A percentile compares a stretch with the other conserved stretches of the same genome.
Evolutionary conservation across 1,284 basidiomycete genomes (phyloP).

Genomic region (Pascua guehoae): DNA sequence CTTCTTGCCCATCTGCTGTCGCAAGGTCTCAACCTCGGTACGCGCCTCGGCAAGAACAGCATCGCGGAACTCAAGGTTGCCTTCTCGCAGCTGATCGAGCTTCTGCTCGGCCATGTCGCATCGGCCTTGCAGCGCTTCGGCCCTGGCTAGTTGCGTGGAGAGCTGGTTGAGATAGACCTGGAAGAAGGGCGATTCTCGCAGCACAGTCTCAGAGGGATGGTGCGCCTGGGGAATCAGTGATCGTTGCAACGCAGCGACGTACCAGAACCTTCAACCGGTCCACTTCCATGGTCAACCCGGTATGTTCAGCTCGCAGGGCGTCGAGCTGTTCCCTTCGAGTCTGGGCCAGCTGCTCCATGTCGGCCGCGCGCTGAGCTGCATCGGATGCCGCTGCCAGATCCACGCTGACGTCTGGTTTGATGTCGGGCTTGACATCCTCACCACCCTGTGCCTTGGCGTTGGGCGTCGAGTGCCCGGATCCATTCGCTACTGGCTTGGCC

Average conservation of each 20-base stretch:
- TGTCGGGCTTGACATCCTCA: neutral
- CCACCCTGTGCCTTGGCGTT: conserved; percentile 43
- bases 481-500: conserved; percentile 56
- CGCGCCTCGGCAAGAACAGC: conserved; percentile 33
- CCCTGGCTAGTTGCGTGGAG: conserved; percentile 27
- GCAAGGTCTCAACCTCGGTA: conserved; percentile 36
- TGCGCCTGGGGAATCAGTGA: conserved; percentile 21
- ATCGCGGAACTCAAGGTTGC: conserved; percentile 41
- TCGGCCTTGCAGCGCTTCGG: conserved; percentile 30
- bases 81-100: conserved; percentile 35
- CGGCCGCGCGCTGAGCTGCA: conserved; percentile 27
- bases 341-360: conserved; percentile 33
- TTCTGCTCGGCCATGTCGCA: conserved; percentile 33
- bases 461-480: conserved; percentile 51
- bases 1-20: conserved; percentile 54
- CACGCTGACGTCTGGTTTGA: neutral
- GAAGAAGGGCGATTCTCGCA: conserved; percentile 43
- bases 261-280: conserved; percentile 33
- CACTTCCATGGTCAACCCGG: conserved; percentile 32
- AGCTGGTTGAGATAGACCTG: conserved; percentile 43
- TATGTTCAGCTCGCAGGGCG: conserved; percentile 28
- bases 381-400: conserved; percentile 1
- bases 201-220: conserved; percentile 34
- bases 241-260: conserved; percentile 6
- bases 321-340: conserved; percentile 33